Base-by-base conservation (phyloP, 2,329 filamentous ascomycete species). In the Colletotrichum noveboracense region DNA sequence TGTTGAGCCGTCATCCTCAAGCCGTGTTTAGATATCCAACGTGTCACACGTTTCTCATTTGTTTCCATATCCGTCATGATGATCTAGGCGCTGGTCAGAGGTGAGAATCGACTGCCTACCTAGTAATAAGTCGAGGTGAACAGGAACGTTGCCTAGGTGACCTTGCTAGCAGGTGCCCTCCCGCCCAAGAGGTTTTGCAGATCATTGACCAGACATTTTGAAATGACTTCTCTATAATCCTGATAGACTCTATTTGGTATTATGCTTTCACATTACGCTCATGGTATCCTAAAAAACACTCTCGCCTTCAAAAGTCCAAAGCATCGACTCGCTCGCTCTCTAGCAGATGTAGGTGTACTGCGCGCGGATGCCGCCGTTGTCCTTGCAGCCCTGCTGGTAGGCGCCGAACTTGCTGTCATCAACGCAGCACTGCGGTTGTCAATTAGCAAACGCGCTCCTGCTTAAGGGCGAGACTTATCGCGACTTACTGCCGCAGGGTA, bases 281-380 rank as follows among this genome's bases (percentile, higher is more conserved):
- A 6, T 21, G 43, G 43, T 52, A 24, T 21, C n/a, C 3, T 13
- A 21, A 21, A 48, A 48, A 52, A 52, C 43, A 21, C n/a, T 21
- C n/a, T 21, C 43, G 38, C 9, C 38, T 48, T 48, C 43, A 5
- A 52, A 48, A 5, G 43, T 21, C 10, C 43, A 21, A 52, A 52
- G 43, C n/a, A 52, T 52, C 0, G 43, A 32, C n/a, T 60, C 28
- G 56, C 56, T 14, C 28, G 28, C 58, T 30, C 58, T 32, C 12
- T 34, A 71, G 30, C 69, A 71, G 24, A 28, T 3, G 61, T 66
- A 71, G 6, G 32, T 66, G 21, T 71, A 48, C 61, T 71, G 69
- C 30, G 21, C 43, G 16, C 24, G 16, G 10, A 48, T 18, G 24
- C 69, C 69, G 18, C 69, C 69, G 48, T 71, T 71, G 48, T 66